phyloP scores from a whole-genome alignment of 441 rosid species.

The Monsonia emarginata region DNA sequence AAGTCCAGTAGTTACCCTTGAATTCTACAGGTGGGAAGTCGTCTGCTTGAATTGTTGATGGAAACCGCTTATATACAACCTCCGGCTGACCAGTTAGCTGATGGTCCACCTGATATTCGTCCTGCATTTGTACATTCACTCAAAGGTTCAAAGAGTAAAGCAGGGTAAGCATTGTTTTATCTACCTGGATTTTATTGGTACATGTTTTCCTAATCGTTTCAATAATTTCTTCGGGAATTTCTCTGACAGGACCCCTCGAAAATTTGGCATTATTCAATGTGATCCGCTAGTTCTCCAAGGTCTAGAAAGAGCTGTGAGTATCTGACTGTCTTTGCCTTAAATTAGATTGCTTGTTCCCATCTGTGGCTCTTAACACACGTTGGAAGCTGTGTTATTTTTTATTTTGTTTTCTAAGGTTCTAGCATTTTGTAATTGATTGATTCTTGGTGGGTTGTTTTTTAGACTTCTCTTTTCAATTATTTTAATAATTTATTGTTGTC shows the following conservation, averaged over 20 bases:
- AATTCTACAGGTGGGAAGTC: slow-evolving; percentile 64
- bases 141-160: background rate
- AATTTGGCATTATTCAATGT: slow-evolving; percentile 88
- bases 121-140: slow-evolving; percentile 78
- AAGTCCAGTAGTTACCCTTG: slow-evolving; percentile 18
- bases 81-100: slow-evolving; percentile 57
- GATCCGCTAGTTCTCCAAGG: slow-evolving; percentile 72
- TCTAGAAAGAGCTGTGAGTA: slow-evolving; percentile 78
- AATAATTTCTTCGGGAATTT: background rate
- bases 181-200: slow-evolving; percentile 35
- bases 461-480: background rate
- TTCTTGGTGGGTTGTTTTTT: background rate
- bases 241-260: slow-evolving; percentile 30
- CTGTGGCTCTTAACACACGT: background rate
- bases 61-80: slow-evolving; percentile 87
- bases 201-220: background rate
- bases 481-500: background rate
- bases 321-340: background rate
- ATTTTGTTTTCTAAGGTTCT: background rate
- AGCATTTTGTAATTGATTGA: background rate
- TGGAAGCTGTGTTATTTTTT: slow-evolving; percentile 6
- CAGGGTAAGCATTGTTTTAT: slow-evolving; percentile 4
- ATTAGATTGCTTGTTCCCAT: background rate
- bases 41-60: slow-evolving; percentile 66
- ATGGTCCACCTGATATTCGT: slow-evolving; percentile 69